Base-by-base conservation (phyloP, 2,329 filamentous ascomycete genomes). In the Colletotrichum chlorophyti region DNA sequence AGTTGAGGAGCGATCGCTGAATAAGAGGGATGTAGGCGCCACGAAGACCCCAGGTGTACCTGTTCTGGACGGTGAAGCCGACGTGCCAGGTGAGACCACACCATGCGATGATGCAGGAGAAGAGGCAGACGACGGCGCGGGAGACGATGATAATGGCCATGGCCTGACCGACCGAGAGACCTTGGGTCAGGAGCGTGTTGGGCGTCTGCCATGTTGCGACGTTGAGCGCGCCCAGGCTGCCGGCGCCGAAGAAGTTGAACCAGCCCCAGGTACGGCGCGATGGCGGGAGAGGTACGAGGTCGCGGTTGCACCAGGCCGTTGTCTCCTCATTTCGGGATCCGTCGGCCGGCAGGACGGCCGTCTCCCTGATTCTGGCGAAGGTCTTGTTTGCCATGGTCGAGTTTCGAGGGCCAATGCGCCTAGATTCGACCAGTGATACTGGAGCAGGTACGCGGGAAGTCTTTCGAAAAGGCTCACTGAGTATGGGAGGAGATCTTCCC, bases 61-160 rank as follows among this genome's bases (percentile, higher is more conserved):
- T 71, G 61, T 79, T 81, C 64, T 81, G 78, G 12, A 81, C 69
- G 0, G 78, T 81, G 63, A 80, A 78, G 50, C 79, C 79, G 53
- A 82, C 76, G 62, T 82, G 79, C 78, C 78, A 82, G 34, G 72
- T 74, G 5, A 81, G 51, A 11, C 79, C 79, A 19, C 74, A 76
- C 76, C 77, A 80, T 8, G 75, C 78, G 21, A 81, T 75, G 5
- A 80, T 61, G 10, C 71, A 71, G 0, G 78, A 72, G 60, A 81
- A 81, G 8, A 74, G 43, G 3, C 70, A 70, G 47, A 80, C 74
- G 5, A 81, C 65, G 0, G 77, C 60, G 5, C 75, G 71, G 6
- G 74, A 74, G 6, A 82, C 49, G 15, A 80, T 67, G 26, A 81
- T 80, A 52, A 80, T 72, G n/a, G 71, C 64, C 74, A 82, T 79